A percentile compares a stretch with the other conserved stretches of the same genome.
Conservation (phyloP, 2,329 filamentous ascomycete genomes). For the Nothopassalora personata region DNA sequence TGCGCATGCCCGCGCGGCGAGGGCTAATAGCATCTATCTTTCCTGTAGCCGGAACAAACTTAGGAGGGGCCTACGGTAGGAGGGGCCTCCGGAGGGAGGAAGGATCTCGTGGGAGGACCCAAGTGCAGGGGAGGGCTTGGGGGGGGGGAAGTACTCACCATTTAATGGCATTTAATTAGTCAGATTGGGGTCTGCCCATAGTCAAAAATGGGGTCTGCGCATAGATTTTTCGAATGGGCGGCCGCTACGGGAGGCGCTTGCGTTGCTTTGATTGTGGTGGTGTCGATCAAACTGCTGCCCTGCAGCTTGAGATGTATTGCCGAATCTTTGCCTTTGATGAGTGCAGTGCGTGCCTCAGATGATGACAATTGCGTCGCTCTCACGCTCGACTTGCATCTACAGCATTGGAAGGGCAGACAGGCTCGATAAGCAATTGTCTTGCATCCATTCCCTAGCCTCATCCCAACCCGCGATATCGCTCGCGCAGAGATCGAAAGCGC, state of each 20-base stretch:
- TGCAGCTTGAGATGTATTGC: neutral
- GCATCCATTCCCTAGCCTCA: neutral
- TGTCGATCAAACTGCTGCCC: neutral
- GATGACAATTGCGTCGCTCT: neutral
- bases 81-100: no score
- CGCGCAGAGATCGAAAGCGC: neutral
- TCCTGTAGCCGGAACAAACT: no score
- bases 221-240: no score
- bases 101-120: no score
- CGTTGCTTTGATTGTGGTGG: neutral
- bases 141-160: no score
- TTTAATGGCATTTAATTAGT: no score
- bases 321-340: neutral
- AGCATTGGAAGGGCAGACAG: neutral
- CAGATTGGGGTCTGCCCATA: no score
- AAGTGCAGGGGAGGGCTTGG: no score
- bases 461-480: neutral
- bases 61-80: no score
- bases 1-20: no score
- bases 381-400: neutral
- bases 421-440: neutral
- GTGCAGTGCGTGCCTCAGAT: neutral
- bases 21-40: no score
- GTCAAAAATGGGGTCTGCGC: no score
- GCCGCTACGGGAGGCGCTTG: neutral